A percentile compares a stretch with the other conserved stretches of the same genome.
These are phyloP conservation scores for Pythium pyrilobum DNA, from an alignment of 352 stramenopile species.

Conservation along the genomic window DNA sequence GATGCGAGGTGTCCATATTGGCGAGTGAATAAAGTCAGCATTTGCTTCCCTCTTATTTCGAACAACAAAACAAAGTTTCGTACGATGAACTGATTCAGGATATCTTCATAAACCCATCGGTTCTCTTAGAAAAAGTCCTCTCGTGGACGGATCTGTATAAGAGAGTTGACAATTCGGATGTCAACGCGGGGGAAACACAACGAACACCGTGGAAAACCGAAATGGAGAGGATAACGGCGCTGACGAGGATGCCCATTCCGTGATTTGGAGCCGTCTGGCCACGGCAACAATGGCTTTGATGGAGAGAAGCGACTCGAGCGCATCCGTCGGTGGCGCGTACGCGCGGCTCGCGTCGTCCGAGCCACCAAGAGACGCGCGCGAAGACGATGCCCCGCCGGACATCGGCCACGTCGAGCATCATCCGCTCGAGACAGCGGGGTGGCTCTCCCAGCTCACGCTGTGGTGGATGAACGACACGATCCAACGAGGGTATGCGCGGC, in stretches of 20 bases:
- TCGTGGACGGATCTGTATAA: too few species aligned
- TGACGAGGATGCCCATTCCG: background rate
- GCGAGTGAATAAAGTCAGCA: too few species aligned
- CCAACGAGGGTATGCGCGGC: background rate
- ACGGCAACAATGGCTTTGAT: background rate
- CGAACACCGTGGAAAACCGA: too few species aligned
- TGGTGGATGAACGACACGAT: background rate
- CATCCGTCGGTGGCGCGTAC: background rate
- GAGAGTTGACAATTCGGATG: too few species aligned
- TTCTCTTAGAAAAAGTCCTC: too few species aligned
- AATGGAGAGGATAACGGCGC: background rate
- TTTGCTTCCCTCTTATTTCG: too few species aligned
- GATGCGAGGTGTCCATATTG: too few species aligned
- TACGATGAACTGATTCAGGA: too few species aligned
- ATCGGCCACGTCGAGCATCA: background rate
- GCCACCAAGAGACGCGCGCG: background rate
- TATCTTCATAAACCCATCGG: too few species aligned
- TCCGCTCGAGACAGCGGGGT: background rate
- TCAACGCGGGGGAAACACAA: too few species aligned
- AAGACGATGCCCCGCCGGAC: background rate
- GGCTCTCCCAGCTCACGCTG: slow-evolving; percentile 3
- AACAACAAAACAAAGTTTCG: too few species aligned
- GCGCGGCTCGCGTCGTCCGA: slow-evolving; percentile 3
- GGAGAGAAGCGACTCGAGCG: background rate
- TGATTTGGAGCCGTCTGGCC: background rate